These are phyloP conservation scores for Waitea zeae DNA, from an alignment of 1,284 basidiomycete genomes.

Conservation along the genomic window DNA sequence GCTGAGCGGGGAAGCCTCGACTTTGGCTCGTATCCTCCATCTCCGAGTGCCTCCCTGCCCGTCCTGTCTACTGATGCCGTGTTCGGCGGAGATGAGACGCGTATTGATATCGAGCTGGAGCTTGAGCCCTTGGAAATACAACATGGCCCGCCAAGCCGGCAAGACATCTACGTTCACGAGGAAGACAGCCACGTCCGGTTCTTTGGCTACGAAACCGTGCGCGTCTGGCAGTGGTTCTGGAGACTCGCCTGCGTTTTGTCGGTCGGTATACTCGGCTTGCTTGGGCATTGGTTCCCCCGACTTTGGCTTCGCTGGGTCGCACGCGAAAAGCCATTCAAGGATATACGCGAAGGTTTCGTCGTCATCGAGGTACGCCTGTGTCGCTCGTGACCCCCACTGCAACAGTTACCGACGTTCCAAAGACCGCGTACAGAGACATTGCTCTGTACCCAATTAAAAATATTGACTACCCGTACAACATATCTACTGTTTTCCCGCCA, in stretches of 20 bases:
- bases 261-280: slow-evolving; percentile 62
- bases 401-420: slow-evolving; percentile 8
- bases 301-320: slow-evolving; percentile 85
- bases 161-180: slow-evolving; percentile 79
- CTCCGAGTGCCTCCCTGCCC: slow-evolving; percentile 42
- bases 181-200: slow-evolving; percentile 87
- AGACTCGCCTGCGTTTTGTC: slow-evolving; percentile 50
- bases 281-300: slow-evolving; percentile 89
- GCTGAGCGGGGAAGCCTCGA: slow-evolving; percentile 20
- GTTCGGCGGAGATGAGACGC: slow-evolving; percentile 54
- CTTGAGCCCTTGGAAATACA: slow-evolving; percentile 48
- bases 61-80: slow-evolving; percentile 56
- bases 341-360: slow-evolving; percentile 56
- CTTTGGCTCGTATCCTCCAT: slow-evolving; percentile 51
- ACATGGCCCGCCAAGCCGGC: slow-evolving; percentile 71
- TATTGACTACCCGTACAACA: slow-evolving; percentile 58
- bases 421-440: slow-evolving; percentile 75
- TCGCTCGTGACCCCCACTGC: slow-evolving; percentile 2
- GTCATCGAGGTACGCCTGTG: slow-evolving; percentile 68
- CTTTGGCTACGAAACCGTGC: slow-evolving; percentile 69
- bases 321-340: slow-evolving; percentile 68
- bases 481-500: slow-evolving; percentile 60
- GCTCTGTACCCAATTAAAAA: slow-evolving; percentile 56
- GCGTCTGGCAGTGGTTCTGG: slow-evolving; percentile 59
- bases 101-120: slow-evolving; percentile 58